Percentiles rank a stretch among this genome's conserved stretches.
Evolutionary conservation across 2,329 filamentous ascomycete genomes (phyloP).

Genomic region (Aspergillus novofumigatus): DNA sequence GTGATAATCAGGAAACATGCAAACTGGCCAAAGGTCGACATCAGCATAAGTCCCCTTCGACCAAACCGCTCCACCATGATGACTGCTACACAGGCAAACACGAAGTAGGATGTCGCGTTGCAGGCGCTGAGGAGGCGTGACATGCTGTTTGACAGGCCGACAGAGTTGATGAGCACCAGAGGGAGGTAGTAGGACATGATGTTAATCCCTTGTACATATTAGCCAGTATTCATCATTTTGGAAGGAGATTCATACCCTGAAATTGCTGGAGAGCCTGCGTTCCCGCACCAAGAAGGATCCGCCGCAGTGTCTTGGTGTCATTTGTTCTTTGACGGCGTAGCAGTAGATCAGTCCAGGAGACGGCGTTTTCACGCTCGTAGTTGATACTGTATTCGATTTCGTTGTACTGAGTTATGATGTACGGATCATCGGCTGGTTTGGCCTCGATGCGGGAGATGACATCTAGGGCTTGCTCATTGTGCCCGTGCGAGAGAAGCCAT

Average conservation of each 20-base stretch:
- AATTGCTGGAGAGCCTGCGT: slow-evolving; percentile 52
- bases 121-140: slow-evolving; percentile 54
- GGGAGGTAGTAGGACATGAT: slow-evolving; percentile 49
- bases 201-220: slow-evolving; percentile 26
- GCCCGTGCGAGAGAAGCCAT: slow-evolving; percentile 43
- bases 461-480: slow-evolving; percentile 44
- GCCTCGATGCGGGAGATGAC: slow-evolving; percentile 49
- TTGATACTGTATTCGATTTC: slow-evolving; percentile 48
- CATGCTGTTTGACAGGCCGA: slow-evolving; percentile 51
- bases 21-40: slow-evolving; percentile 47
- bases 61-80: slow-evolving; percentile 50
- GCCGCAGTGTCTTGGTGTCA: slow-evolving; percentile 48
- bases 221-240: neutral
- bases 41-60: slow-evolving; percentile 55
- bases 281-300: slow-evolving; percentile 51
- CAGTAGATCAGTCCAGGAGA: slow-evolving; percentile 47
- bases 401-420: slow-evolving; percentile 40
- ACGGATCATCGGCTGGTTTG: slow-evolving; percentile 43
- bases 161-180: slow-evolving; percentile 55
- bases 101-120: slow-evolving; percentile 48
- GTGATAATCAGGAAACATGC: slow-evolving; percentile 52
- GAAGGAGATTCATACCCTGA: slow-evolving; percentile 7
- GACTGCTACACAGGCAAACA: slow-evolving; percentile 46
- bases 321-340: slow-evolving; percentile 43
- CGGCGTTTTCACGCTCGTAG: slow-evolving; percentile 48